These are phyloP conservation scores for Tolypocladium endophyticum DNA, from an alignment of 2,329 filamentous ascomycete genomes.

Conservation along the genomic window DNA sequence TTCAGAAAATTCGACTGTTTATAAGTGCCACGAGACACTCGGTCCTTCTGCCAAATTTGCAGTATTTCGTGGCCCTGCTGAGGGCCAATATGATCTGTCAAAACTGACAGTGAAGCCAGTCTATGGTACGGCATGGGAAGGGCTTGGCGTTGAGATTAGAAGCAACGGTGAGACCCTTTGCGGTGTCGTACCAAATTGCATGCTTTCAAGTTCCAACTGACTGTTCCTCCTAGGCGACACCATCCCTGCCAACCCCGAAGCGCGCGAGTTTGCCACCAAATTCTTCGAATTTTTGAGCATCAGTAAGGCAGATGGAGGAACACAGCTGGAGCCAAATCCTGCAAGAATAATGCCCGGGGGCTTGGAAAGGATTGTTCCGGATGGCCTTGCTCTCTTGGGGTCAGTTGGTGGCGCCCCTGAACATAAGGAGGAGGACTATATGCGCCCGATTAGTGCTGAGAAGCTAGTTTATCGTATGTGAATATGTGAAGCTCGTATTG, in stretches of 20 bases:
- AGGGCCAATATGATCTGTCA: conserved; percentile 11
- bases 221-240: not conserved
- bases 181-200: not conserved
- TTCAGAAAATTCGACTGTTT: conserved; percentile 26
- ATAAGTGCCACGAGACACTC: conserved; percentile 15
- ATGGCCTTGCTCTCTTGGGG: conserved; percentile 17
- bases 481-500: not conserved
- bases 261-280: conserved; percentile 17
- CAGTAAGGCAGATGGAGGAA: not conserved
- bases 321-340: conserved; percentile 16
- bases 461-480: conserved; percentile 21
- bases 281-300: conserved; percentile 25
- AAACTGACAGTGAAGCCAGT: conserved; percentile 18
- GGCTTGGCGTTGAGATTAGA: conserved; percentile 25
- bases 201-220: not conserved
- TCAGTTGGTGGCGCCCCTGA: conserved; percentile 7
- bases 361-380: conserved; percentile 12
- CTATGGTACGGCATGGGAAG: conserved; percentile 32
- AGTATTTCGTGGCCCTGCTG: conserved; percentile 12
- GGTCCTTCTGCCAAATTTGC: conserved; percentile 12
- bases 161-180: conserved; percentile 19
- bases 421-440: conserved; percentile 14
- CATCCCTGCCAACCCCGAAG: conserved; percentile 10
- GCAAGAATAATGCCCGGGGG: conserved; percentile 21
- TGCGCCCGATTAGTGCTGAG: conserved; percentile 28